These are phyloP conservation scores for Camelina hispida DNA, from an alignment of 345 rosid genomes.

Conservation along the genomic window DNA sequence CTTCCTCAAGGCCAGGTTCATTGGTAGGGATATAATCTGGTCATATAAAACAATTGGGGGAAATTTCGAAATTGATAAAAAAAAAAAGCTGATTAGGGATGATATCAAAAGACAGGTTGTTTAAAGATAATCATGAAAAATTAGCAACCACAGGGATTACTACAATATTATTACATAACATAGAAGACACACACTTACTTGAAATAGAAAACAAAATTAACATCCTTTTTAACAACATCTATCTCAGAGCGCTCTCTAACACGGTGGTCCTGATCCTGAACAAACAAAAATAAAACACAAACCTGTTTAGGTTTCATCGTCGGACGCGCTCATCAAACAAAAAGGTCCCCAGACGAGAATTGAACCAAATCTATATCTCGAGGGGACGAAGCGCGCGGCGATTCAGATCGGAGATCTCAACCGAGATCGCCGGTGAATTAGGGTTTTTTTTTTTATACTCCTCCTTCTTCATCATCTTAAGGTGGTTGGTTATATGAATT, in stretches of 20 bases:
- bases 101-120: background rate
- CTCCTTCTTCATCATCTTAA: background rate
- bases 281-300: background rate
- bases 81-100: no score
- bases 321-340: conserved; percentile 5
- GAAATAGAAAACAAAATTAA: background rate
- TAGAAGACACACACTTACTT: background rate
- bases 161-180: background rate
- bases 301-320: conserved; percentile 25
- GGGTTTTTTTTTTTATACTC: conserved; percentile 14
- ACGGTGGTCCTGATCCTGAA: conserved; percentile 1
- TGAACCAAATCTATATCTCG: background rate
- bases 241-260: conserved; percentile 12
- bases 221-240: background rate
- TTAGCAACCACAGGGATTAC: background rate
- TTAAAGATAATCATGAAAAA: background rate
- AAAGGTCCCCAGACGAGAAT: conserved; percentile 15
- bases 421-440: conserved; percentile 31
- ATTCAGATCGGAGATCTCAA: conserved; percentile 10
- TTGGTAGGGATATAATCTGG: background rate
- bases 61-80: background rate
- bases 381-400: conserved; percentile 1
- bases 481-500: conserved; percentile 37
- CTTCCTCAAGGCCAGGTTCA: no score
- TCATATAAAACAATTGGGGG: background rate